These are phyloP conservation scores for Mycena filopes DNA, from an alignment of 768 basidiomycete species.

Conservation along the genomic window DNA sequence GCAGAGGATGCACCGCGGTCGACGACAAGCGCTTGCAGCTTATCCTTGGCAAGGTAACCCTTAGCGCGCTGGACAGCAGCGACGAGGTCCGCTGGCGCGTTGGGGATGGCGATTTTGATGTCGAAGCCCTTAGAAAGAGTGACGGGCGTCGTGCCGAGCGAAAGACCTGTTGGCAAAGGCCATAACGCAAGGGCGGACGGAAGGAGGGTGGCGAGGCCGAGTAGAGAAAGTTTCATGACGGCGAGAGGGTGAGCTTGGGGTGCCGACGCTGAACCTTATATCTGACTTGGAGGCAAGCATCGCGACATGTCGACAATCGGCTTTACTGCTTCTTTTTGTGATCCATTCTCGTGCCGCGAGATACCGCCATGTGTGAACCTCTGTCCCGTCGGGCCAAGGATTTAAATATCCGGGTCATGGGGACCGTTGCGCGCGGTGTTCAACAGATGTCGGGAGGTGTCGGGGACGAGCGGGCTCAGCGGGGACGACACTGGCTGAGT, in stretches of 20 bases:
- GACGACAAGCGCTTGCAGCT: constrained; percentile 53
- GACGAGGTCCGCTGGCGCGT: constrained; percentile 46
- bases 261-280: constrained; percentile 4
- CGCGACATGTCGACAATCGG: constrained; percentile 15
- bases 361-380: constrained; percentile 18
- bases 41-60: constrained; percentile 47
- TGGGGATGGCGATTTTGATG: constrained; percentile 23
- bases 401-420: constrained; percentile 25
- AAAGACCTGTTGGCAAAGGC: constrained; percentile 31
- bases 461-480: no score
- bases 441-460: background rate
- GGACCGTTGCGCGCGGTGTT: background rate
- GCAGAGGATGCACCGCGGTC: constrained; percentile 52
- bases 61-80: constrained; percentile 50
- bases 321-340: constrained; percentile 21
- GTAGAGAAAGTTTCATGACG: constrained; percentile 26
- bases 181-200: constrained; percentile 32
- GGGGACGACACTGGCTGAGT: no score
- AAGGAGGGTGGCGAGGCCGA: constrained; percentile 25
- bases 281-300: background rate
- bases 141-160: constrained; percentile 29
- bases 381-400: background rate
- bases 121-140: constrained; percentile 19
- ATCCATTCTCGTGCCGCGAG: background rate
- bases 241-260: background rate